Evolutionary conservation across 2,329 filamentous ascomycete species (phyloP), one percentile per base, ranked within the genome.

Genomic region (Penicillium sp.): DNA sequence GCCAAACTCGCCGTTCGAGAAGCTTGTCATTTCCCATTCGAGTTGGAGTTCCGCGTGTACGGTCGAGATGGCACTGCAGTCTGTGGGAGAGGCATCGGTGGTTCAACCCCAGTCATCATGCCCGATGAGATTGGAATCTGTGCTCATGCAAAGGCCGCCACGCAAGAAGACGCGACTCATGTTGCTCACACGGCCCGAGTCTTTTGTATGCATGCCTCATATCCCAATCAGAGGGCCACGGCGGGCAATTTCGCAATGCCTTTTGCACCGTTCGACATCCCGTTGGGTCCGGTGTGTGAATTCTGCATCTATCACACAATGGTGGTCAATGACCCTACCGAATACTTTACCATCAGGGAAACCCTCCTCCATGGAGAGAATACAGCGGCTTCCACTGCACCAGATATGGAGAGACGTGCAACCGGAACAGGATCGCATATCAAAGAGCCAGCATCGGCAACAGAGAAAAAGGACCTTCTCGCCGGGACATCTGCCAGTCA

Each of bases 291-390:
- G 13, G 2, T 71, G 63, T 42, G 60, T 67, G 6, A 59, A 32
- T 77, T 76, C 46, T 70, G 58, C 6, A 49, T 77, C 2, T 77
- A 77, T 34, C 75, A 77, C 48, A n/a, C n/a, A n/a, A 60, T 77
- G 4, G 72, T 77, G 62, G 62, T 70, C 3, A 53, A 74, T 2
- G 49, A 59, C 1, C 51, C 57, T 4, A 11, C 49, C 16, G 54
- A 60, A 21, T n/a, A n/a, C n/a, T n/a, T n/a, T n/a, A n/a, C n/a
- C n/a, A n/a, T n/a, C n/a, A n/a, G n/a, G n/a, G 43, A 56, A 37
- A 36, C 15, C 3, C 15, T 14, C 21, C 21, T 19, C 16, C 34
- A 20, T 11, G 21, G 21, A 16, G 15, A 18, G 7, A 4, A 19
- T 7, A 15, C 18, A 18, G 8, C 4, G 6, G 7, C 21, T 8